Conservation (phyloP, 2,329 filamentous ascomycete species). For the Bisporella sp. region DNA sequence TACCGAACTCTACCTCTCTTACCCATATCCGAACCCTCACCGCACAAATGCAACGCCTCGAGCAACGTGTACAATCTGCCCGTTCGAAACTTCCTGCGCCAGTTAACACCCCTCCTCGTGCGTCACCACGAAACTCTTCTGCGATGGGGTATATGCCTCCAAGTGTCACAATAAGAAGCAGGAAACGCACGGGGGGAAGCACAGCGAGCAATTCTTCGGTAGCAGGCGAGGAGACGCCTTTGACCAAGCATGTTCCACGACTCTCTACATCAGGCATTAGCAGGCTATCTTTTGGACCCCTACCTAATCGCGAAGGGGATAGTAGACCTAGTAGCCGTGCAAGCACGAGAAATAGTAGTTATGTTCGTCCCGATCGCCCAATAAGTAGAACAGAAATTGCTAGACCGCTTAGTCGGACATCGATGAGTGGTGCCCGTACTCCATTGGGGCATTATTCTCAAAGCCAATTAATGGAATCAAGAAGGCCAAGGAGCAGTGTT, state of each 20-base stretch:
- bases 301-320: constrained; percentile 42
- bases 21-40: constrained; percentile 91
- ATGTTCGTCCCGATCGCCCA: constrained; percentile 23
- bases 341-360: constrained; percentile 16
- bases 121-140: constrained; percentile 58
- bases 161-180: constrained; percentile 58
- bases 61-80: constrained; percentile 85
- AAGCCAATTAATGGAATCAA: constrained; percentile 22
- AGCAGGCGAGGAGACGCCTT: constrained; percentile 27
- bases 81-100: constrained; percentile 87
- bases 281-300: constrained; percentile 55
- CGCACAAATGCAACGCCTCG: constrained; percentile 93
- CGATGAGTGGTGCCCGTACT: constrained; percentile 25
- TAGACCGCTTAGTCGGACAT: constrained; percentile 25
- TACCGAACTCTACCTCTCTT: constrained; percentile 63
- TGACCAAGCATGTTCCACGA: constrained; percentile 45
- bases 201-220: constrained; percentile 24
- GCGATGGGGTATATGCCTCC: constrained; percentile 41
- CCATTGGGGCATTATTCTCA: constrained; percentile 28
- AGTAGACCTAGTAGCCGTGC: constrained; percentile 25
- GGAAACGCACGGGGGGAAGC: constrained; percentile 57
- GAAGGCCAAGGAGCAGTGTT: constrained; percentile 25
- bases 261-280: constrained; percentile 57
- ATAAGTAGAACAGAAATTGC: constrained; percentile 22
- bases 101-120: constrained; percentile 66